Percentiles rank a stretch among this genome's conserved stretches.
Evolutionary conservation across 176 grass and related monocot species (phyloP).

Genomic region (Lolium rigidum): DNA sequence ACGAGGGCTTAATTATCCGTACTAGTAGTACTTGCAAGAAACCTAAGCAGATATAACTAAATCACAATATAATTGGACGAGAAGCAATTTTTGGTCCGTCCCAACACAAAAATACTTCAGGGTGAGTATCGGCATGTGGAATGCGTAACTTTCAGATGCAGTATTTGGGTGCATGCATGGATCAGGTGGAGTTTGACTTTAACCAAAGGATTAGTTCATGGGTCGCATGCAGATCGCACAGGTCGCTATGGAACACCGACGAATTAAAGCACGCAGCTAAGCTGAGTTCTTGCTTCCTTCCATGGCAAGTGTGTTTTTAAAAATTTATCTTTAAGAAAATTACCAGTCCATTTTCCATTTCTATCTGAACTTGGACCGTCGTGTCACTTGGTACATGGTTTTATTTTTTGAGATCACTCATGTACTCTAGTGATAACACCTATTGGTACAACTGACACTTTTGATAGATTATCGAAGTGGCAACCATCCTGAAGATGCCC

Average conservation of each 20-base stretch:
- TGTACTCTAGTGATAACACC: no score
- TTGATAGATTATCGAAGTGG: no score
- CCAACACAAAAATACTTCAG: not conserved
- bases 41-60: not conserved
- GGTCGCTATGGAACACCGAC: slow-evolving; percentile 50
- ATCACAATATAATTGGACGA: not conserved
- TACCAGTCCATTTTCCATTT: no score
- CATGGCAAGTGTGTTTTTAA: slow-evolving; percentile 10
- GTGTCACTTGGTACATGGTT: no score
- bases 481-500: no score
- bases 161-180: slow-evolving; percentile 13
- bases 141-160: not conserved
- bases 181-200: slow-evolving; percentile 60
- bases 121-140: not conserved
- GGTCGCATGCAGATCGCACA: slow-evolving; percentile 43
- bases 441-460: no score
- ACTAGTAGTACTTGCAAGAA: not conserved
- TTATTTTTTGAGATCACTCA: no score
- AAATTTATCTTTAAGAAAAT: no score
- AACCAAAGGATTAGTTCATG: slow-evolving; percentile 54
- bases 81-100: not conserved
- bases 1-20: not conserved
- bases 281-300: slow-evolving; percentile 26
- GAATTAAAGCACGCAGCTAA: slow-evolving; percentile 12
- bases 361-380: no score